Base-by-base conservation (phyloP, 73 alveolate species). In the Strombidium stylifer region DNA sequence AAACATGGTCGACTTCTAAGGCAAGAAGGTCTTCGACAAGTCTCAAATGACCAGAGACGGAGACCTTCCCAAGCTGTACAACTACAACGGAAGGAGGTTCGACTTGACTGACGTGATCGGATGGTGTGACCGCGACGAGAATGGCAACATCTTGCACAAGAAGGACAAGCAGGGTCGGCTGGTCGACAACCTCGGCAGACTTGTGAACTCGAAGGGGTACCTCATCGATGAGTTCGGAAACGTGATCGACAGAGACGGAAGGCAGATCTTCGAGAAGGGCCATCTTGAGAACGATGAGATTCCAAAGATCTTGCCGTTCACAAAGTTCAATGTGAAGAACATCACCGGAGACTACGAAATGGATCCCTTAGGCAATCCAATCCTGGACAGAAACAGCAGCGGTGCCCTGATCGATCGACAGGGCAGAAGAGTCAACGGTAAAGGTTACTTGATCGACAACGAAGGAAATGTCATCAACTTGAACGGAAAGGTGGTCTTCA, bases 161-260 rank as follows among this genome's bases (percentile, higher is more conserved):
- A 55, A 59, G 36, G 51, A 35, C 14, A 42, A 52, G 19, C 31
- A 75, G 25, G 88, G 86, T 2, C 44, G 53, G 54, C 25, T 40
- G 6, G 31, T 30, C 10, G 73, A 59, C 31, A 59, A 59, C 45
- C 23, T 20, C 35, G 73, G 73, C 10, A 59, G 59, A 59, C 31
- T 51, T 6, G 76, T 75, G 24, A 75, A 75, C 49, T 48, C 46
- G 35, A 62, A 54, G 25, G 88, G 88, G n/a, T 75, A 75, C 47
- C 42, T 75, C 19, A 52, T 75, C 0, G 73, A 75, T 37, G 35
- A 51, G 23, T 34, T 48, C 18, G 88, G 70, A 21, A 66, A 75
- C 26, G 39, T 75, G 6, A 53, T 65, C 15, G 76, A 66, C 58
- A 66, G 47, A 49, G 69, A 66, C 28, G 69, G 69, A n/a, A 49